These are phyloP conservation scores for Polyporus arcularius DNA, from an alignment of 768 basidiomycete species.

Conservation along the genomic window DNA sequence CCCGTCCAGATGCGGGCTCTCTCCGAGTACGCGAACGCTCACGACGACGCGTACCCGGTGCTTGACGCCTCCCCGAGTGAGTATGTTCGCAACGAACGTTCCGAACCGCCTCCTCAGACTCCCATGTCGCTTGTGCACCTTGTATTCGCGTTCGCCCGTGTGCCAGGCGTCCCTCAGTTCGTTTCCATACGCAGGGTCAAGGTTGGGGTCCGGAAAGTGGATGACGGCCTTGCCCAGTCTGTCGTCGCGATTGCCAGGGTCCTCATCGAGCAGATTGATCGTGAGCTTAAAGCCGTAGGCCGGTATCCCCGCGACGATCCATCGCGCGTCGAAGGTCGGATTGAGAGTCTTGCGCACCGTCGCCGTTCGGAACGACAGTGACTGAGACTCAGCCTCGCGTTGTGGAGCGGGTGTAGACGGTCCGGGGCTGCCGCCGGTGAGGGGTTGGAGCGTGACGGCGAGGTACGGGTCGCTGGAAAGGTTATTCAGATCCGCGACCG, in stretches of 20 bases:
- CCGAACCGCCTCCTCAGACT: constrained; percentile 27
- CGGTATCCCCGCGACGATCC: constrained; percentile 31
- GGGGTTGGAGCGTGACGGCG: constrained; percentile 20
- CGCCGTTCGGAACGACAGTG: constrained; percentile 26
- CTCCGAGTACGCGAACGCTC: constrained; percentile 33
- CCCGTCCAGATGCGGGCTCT: constrained; percentile 23
- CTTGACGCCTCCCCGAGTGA: constrained; percentile 29
- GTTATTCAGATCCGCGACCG: constrained; percentile 26
- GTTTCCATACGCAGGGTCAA: constrained; percentile 3
- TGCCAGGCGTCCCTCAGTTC: constrained; percentile 28
- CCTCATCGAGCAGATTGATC: constrained; percentile 27
- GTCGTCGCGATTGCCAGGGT: constrained; percentile 29
- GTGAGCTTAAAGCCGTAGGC: constrained; percentile 25
- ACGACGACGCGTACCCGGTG: constrained; percentile 31
- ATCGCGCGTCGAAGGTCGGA: constrained; percentile 27
- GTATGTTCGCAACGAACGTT: constrained; percentile 30
- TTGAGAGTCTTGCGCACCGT: constrained; percentile 26
- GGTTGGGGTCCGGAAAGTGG: constrained; percentile 19
- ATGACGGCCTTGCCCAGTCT: constrained; percentile 26
- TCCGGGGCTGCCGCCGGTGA: not conserved
- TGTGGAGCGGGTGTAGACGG: not conserved
- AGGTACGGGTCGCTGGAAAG: constrained; percentile 32
- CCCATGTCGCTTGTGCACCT: constrained; percentile 35
- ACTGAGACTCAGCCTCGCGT: not conserved
- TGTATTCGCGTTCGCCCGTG: constrained; percentile 31